Base-by-base conservation (phyloP, 176 grass and related monocot genomes). In the Zizania latifolia region DNA sequence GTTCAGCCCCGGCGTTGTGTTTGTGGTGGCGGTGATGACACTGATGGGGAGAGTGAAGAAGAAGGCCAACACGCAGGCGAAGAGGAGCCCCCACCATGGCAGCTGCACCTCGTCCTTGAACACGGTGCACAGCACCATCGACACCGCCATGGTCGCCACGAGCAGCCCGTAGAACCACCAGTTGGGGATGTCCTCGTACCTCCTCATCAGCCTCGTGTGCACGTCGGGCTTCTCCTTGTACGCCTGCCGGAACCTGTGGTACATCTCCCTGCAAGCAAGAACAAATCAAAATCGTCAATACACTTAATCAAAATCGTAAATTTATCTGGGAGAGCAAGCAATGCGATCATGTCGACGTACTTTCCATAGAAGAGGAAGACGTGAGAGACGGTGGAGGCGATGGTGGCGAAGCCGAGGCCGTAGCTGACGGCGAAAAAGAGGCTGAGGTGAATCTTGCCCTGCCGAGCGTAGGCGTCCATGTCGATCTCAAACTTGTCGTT, bases 11-110 rank as follows among this genome's bases (percentile, higher is more conserved):
- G 90, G 93, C 0, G 93, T 84, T 86, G 67, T 86, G 84, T 97
- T 97, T 41, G 94, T 97, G 31, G 94, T 97, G 30, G 94, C 94
- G 5, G 80, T 87, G 53, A 97, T 93, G 83, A 97, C 81, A 53
- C 86, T 91, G 39, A 97, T 80, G 55, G 90, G 94, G 26, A 97
- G 94, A 9, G 88, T 97, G 81, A 93, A 91, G 33, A 93, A 3
- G 72, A 93, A 89, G 54, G 94, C 94, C 46, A 97, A 60, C 13
- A 29, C 83, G 11, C 88, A 91, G 75, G 90, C 85, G 7, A 91
- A 85, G 74, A 97, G 71, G 69, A 97, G 90, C 1, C 77, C 90
- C 94, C 90, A 93, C 94, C 90, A 97, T 11, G 90, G 90, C 31
- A 97, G 88, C 64, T 97, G 94, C 60, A 97, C 83, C 83, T 97